phyloP scores from a whole-genome alignment of 2,329 filamentous ascomycete genomes.

The Nigrospora osmanthi region DNA sequence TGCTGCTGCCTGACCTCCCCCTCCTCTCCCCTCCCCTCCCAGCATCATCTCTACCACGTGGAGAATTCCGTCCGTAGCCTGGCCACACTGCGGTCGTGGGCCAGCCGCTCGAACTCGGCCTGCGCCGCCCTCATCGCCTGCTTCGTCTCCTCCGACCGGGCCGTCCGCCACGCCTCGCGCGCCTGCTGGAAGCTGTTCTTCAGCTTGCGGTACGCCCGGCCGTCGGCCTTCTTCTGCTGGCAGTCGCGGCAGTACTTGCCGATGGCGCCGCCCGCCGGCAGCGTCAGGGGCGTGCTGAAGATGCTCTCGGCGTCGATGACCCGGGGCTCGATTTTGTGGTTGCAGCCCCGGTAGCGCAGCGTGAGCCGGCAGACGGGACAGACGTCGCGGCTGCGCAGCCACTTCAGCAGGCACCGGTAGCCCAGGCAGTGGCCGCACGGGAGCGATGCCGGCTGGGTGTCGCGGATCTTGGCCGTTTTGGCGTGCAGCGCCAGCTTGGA shows the following conservation, averaged over 20 bases:
- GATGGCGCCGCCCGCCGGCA: not conserved
- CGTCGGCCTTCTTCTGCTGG: not conserved
- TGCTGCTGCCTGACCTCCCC: too few species aligned
- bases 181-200: not conserved
- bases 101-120: not conserved
- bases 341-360: not conserved
- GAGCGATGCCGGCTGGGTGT: not conserved
- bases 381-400: not conserved
- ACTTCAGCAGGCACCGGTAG: conserved; percentile 1
- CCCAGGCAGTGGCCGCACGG: conserved; percentile 1
- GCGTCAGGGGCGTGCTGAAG: not conserved
- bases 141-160: not conserved
- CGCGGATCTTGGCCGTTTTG: not conserved
- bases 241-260: not conserved
- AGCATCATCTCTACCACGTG: not conserved
- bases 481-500: not conserved
- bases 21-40: too few species aligned
- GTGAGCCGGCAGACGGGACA: not conserved
- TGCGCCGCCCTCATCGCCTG: not conserved
- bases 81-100: not conserved
- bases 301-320: not conserved
- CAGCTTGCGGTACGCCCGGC: not conserved
- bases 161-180: not conserved
- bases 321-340: not conserved
- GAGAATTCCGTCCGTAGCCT: not conserved